Evolutionary conservation across 139 green algal genomes (phyloP).

Genomic region (Nannochloris sp.): DNA sequence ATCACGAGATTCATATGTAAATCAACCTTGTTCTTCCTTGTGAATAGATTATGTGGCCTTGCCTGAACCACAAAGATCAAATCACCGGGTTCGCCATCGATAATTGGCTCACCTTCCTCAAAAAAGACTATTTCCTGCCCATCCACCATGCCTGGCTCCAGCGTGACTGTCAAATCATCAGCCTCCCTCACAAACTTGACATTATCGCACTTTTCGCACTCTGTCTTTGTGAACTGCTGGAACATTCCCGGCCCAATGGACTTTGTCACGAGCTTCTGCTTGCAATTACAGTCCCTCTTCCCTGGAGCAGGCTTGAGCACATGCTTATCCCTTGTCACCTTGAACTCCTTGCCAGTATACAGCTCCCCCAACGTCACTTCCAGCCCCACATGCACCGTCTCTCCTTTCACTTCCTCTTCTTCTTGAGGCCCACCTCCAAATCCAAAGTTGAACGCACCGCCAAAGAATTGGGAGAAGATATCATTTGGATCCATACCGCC

Average conservation of each 20-base stretch:
- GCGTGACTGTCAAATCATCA: conserved; percentile 69
- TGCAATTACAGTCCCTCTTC: conserved; percentile 95
- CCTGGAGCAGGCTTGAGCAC: conserved; percentile 75
- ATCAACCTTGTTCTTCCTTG: conserved; percentile 53
- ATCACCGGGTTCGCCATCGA: conserved; percentile 93
- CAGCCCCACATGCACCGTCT: conserved; percentile 78
- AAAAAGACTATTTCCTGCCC: conserved; percentile 85
- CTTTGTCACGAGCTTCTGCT: conserved; percentile 82
- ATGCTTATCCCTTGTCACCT: conserved; percentile 83
- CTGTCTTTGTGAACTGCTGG: conserved; percentile 86
- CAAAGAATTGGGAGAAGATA: conserved; percentile 91
- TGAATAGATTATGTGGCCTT: conserved; percentile 34
- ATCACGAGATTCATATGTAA: conserved; percentile 63
- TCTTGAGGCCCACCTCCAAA: conserved; percentile 58
- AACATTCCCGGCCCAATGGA: conserved; percentile 97
- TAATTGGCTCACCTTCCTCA: conserved; percentile 87
- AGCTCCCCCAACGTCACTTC: conserved; percentile 80
- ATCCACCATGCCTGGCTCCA: conserved; percentile 85
- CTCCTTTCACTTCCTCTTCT: conserved; percentile 70
- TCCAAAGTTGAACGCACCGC: conserved; percentile 45
- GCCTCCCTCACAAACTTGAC: conserved; percentile 75
- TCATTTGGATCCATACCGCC: conserved; percentile 37
- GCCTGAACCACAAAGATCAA: conserved; percentile 52
- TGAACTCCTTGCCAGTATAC: conserved; percentile 78
- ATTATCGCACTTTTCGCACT: conserved; percentile 88